Evolutionary conservation across 2,329 filamentous ascomycete species (phyloP).

Genomic region (Sclerotinia subarctica): DNA sequence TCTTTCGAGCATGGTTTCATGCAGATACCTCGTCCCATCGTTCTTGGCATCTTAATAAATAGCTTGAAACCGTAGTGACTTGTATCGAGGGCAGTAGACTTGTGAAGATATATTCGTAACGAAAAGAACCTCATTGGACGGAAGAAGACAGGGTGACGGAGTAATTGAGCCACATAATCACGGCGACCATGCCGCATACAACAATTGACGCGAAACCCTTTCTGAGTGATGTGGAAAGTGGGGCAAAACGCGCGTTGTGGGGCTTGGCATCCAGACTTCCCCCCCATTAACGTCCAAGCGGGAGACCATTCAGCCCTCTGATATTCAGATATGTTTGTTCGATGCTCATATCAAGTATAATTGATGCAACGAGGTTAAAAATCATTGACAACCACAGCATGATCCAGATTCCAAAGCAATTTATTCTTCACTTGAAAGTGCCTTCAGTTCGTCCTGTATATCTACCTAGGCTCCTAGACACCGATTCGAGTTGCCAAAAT

Average conservation of each 20-base stretch:
- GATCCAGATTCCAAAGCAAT: background rate
- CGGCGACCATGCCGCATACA: background rate
- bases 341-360: background rate
- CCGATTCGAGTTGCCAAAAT: background rate
- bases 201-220: background rate
- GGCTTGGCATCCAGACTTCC: background rate
- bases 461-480: background rate
- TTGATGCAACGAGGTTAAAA: too few relatives aligned
- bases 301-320: background rate
- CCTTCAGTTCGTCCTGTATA: background rate
- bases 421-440: background rate
- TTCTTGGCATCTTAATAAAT: background rate
- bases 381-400: background rate
- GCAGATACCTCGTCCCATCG: background rate
- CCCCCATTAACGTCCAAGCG: background rate
- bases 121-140: background rate
- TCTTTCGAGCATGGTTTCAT: background rate
- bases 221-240: background rate
- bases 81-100: background rate
- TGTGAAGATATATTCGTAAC: slow-evolving; percentile 3
- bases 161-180: background rate
- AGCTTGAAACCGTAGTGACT: background rate
- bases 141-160: background rate
- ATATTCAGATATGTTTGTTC: background rate
- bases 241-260: slow-evolving; percentile 8